Evolutionary conservation across 306 rosid species (phyloP), one percentile per base, ranked within the genome.

Genomic region (Casuarina glauca): DNA sequence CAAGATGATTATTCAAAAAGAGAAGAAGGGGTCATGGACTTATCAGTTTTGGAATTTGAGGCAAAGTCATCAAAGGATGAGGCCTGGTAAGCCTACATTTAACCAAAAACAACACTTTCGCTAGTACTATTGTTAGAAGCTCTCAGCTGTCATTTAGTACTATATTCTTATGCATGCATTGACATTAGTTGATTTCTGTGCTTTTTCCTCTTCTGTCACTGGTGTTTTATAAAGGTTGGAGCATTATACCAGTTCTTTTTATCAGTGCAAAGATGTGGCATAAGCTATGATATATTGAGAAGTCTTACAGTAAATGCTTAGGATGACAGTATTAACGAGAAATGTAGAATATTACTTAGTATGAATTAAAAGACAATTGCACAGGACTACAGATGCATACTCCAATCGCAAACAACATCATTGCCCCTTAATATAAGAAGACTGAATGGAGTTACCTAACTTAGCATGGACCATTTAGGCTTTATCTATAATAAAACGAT

Each of bases 1-100:
- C n/a, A 32, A 41, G 71, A 67, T 17, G 71, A 67, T 67, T 17
- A 16, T 66, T 74, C 13, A 6, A 77, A 81, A 83, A 85, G 77
- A 78, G 99, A 75, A 76, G 87, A 87, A 73, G 84, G 66, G 60
- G 75, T 67, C 53, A 82, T 49, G 53, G 89, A 90, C n/a, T 68
- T 89, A 20, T 87, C 91, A 4, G 89, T 85, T 67, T 79, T 92
- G 87, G 99, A 93, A 83, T 96, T 96, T 61, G 99, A 95, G 84
- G 99, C 98, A 3, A 91, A 84, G 81, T 95, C 99, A 57, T 81
- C 97, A 66, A 95, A 93, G 82, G 98, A 95, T 73, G 96, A 91
- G 63, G 99, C 99, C 76, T 95, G 99, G 99, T 95, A 87, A 79
- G 88, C 68, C 20, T 71, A 60, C 70, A 72, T 26, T 48, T 74